Evolutionary conservation across 495 filamentous ascomycete genomes (phyloP), one percentile per base, ranked within the genome.

Genomic region (Trichoderma gamsii): DNA sequence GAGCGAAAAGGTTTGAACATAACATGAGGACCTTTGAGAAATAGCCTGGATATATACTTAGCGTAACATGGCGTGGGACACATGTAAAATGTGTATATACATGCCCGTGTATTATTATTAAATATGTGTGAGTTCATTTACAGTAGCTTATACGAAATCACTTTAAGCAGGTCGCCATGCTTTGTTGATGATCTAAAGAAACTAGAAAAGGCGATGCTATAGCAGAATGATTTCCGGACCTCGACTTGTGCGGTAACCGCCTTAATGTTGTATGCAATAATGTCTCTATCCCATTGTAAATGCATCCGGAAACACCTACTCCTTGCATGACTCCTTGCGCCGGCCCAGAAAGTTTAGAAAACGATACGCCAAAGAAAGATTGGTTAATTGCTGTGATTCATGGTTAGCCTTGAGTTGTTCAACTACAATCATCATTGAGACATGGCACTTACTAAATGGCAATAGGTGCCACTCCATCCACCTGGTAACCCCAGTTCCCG

Each of bases 401-500:
- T 18, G n/a, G 29, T 43, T 27, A 56, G 59, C 35, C 4, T 16
- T 32, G 44, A 4, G 5, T 12, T n/a, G 18, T 29, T 32, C 59
- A 27, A 66, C 32, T 43, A 11, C 3, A 18, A 56, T 29, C 29
- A 29, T 1, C 29, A 27, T 65, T 21, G 3, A 29, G 16, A 13
- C 16, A 12, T 21, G 64, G 9, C 66, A 86, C 93, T 86, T 86
- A 97, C 94, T 98, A 99, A 69, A 99, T 99, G 79, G 97, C 92
- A 79, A 98, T 81, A 65, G 95, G 95, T 71, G 95, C 96, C 75
- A 99, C 87, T 74, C 95, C 90, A 76, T 99, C 95, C 63, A 97
- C 89, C 77, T 91, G 91, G 77, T 97, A 98, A 63, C 98, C 86
- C 96, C 96, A 99, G 75, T 97, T 97, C 49, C 92, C 92, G 70